A percentile compares a stretch with the other conserved stretches of the same genome.
Evolutionary conservation across 768 basidiomycete genomes (phyloP).

Genomic region (Leccinellum albellum): DNA sequence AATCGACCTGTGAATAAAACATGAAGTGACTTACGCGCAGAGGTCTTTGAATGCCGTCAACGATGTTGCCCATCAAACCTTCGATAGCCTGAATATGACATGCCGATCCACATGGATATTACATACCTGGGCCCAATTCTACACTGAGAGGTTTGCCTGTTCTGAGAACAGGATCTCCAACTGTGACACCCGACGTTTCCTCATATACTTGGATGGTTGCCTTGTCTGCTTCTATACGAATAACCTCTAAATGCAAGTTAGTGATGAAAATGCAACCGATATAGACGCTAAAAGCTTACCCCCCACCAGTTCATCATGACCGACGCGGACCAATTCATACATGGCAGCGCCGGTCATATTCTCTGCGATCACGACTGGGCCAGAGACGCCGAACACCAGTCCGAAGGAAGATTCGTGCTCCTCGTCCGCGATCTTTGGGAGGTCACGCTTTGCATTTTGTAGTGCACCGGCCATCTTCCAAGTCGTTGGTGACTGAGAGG

Average conservation of each 20-base stretch:
- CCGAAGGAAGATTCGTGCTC: constrained; percentile 85
- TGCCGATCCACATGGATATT: background rate
- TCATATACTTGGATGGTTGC: constrained; percentile 99
- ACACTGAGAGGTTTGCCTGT: constrained; percentile 98
- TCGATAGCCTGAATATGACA: constrained; percentile 1
- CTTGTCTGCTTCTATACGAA: constrained; percentile 96
- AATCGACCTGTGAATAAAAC: constrained; percentile 2
- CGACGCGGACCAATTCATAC: constrained; percentile 97
- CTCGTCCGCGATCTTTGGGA: constrained; percentile 87
- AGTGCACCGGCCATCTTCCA: constrained; percentile 87
- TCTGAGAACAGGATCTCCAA: constrained; percentile 95
- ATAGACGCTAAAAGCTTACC: constrained; percentile 46
- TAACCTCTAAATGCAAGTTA: constrained; percentile 74
- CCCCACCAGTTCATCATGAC: constrained; percentile 97
- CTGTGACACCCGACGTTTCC: constrained; percentile 98
- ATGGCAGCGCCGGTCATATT: constrained; percentile 96
- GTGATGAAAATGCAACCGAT: background rate
- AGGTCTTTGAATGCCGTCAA: constrained; percentile 95
- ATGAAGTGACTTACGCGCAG: constrained; percentile 56
- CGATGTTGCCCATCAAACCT: constrained; percentile 99
- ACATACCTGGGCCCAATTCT: constrained; percentile 91
- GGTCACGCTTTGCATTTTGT: constrained; percentile 82
- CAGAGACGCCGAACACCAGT: constrained; percentile 92
- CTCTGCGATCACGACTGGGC: constrained; percentile 94
- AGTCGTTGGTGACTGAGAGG: constrained; percentile 10